Evolutionary conservation across 2,329 filamentous ascomycete genomes (phyloP).

Genomic region (Incumbomyces delicatus): DNA sequence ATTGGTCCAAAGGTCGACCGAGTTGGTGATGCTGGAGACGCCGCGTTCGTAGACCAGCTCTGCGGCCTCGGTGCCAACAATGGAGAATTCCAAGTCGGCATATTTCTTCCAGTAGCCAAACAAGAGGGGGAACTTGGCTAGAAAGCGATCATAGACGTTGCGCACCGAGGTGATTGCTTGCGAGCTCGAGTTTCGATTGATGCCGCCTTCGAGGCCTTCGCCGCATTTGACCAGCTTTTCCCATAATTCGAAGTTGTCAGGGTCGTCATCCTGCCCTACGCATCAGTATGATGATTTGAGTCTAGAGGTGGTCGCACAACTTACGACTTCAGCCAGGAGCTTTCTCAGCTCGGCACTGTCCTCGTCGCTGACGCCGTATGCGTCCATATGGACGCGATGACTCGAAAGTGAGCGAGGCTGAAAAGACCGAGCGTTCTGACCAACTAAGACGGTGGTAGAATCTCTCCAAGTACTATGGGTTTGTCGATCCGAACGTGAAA

Average conservation of each 20-base stretch:
- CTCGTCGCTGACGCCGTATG: conserved; percentile 65
- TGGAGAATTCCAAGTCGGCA: conserved; percentile 93
- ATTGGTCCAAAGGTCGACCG: conserved; percentile 92
- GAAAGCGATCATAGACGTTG: conserved; percentile 81
- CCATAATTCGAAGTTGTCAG: conserved; percentile 91
- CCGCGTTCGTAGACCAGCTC: conserved; percentile 92
- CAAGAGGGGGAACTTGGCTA: conserved; percentile 86
- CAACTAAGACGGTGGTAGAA: no score
- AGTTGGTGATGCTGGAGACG: conserved; percentile 83
- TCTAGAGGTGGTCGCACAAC: conserved; percentile 25
- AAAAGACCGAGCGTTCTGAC: no score
- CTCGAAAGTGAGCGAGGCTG: background rate
- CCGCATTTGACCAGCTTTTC: conserved; percentile 79
- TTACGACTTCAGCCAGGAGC: conserved; percentile 66
- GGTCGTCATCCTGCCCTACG: conserved; percentile 48
- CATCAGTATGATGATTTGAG: background rate
- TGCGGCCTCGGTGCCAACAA: conserved; percentile 90
- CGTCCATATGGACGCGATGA: conserved; percentile 30
- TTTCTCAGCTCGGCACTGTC: conserved; percentile 75
- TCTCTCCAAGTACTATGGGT: no score
- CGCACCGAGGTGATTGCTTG: conserved; percentile 81
- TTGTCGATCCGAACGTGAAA: no score
- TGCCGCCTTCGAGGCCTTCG: conserved; percentile 77
- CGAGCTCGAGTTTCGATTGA: conserved; percentile 93
- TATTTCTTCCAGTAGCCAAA: conserved; percentile 99